Evolutionary conservation across 768 basidiomycete species (phyloP), one percentile per base, ranked within the genome.

Genomic region (Punctularia strigosozonata): DNA sequence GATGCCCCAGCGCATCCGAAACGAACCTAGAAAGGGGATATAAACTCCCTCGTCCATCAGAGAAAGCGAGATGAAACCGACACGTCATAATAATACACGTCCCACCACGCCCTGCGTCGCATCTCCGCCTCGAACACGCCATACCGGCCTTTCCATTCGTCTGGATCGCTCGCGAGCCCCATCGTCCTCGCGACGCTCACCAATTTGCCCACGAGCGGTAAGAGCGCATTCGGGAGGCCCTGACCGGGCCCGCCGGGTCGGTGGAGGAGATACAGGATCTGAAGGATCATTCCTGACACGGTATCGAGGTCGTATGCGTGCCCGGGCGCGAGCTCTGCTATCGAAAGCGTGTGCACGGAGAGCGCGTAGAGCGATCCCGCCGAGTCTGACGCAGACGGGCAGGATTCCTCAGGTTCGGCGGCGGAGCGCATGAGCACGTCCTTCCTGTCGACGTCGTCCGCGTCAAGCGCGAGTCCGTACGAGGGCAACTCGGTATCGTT

Each of bases 11-110:
- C 46, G 64, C 66, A 50, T 86, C 84, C 4, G 84, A 75, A 15
- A 77, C 63, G 52, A 82, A 80, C 43, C 84, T 87, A 24, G 25
- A 10, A 35, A 32, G 22, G 25, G 24, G 13, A 19, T 19, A 31
- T 30, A 31, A 35, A 25, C 17, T 18, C 20, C 8, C 25, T 23
- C 21, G 22, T 4, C 20, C 20, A 36, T 25, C 7, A 25, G 18
- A 37, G 39, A 26, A 37, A 30, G 31, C 36, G 17, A 31, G 26
- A 28, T 6, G 22, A 22, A 5, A 70, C 80, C 48, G 53, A 86
- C 85, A 79, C 51, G 54, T 88, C 86, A 53, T 77, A 85, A 56
- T 72, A 83, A 51, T 75, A 69, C 8, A 85, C 65, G 38, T 83
- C 79, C 85, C 85, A 88, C 81, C 85, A 85, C 5, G 83, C 55